phyloP scores from a whole-genome alignment of 495 filamentous ascomycete species.

The Neurospora cerealis region DNA sequence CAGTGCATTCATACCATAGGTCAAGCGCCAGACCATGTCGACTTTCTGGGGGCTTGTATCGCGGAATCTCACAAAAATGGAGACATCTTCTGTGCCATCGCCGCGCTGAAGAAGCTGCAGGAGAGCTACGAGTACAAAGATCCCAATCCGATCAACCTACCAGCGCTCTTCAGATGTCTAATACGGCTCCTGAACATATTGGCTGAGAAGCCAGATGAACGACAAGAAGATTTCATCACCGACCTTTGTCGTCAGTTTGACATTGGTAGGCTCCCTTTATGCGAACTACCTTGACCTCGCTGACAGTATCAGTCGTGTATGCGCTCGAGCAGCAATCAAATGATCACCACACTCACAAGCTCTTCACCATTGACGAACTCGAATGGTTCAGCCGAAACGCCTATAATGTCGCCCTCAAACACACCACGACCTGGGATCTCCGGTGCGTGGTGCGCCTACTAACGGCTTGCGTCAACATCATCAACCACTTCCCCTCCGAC shows the following conservation, averaged over 20 bases:
- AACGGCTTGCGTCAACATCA: constrained; percentile 49
- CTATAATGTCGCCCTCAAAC: constrained; percentile 63
- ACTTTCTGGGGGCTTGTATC: constrained; percentile 65
- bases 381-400: constrained; percentile 74
- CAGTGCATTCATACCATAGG: constrained; percentile 47
- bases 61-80: constrained; percentile 61
- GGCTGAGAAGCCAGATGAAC: constrained; percentile 29
- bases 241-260: neutral
- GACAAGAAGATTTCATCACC: constrained; percentile 4
- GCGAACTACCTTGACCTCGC: neutral
- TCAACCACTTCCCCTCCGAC: constrained; percentile 47
- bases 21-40: constrained; percentile 35
- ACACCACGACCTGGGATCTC: constrained; percentile 44
- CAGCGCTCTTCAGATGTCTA: constrained; percentile 55
- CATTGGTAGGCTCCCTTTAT: neutral
- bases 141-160: constrained; percentile 49
- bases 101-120: constrained; percentile 48
- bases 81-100: constrained; percentile 46
- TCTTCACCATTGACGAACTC: constrained; percentile 52
- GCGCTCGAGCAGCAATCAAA: constrained; percentile 34
- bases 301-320: constrained; percentile 29
- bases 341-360: constrained; percentile 17
- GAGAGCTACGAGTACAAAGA: constrained; percentile 42
- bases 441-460: constrained; percentile 46
- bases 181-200: constrained; percentile 50